phyloP scores from a whole-genome alignment of 345 rosid species.

The Bruguiera parviflora region DNA sequence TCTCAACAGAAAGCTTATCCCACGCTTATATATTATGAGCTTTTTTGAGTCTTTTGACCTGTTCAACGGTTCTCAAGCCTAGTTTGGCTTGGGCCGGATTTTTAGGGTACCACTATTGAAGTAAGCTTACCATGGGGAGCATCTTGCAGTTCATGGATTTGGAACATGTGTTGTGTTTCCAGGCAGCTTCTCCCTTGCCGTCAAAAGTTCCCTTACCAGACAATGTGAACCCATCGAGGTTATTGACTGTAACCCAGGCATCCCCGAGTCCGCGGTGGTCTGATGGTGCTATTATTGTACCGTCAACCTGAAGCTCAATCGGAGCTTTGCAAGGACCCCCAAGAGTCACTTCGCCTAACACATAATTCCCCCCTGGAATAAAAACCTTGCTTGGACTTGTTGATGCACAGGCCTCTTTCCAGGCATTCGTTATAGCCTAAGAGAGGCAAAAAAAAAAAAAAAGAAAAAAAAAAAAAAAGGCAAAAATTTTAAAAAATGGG shows the following conservation, averaged over 20 bases:
- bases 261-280: conserved; percentile 26
- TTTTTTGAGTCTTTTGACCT: too few relatives aligned
- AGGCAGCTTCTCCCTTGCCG: conserved; percentile 52
- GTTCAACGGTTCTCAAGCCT: too few relatives aligned
- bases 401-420: conserved; percentile 48
- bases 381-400: conserved; percentile 26
- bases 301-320: conserved; percentile 27
- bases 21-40: too few relatives aligned
- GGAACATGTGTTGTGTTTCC: conserved; percentile 35
- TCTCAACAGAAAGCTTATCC: too few relatives aligned
- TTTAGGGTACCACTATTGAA: too few relatives aligned
- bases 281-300: conserved; percentile 39
- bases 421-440: conserved; percentile 41
- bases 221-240: conserved; percentile 35
- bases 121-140: conserved; percentile 42
- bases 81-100: too few relatives aligned
- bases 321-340: conserved; percentile 47
- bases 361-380: conserved; percentile 43
- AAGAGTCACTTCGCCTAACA: conserved; percentile 22
- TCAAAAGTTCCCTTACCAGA: conserved; percentile 59
- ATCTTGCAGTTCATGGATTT: conserved; percentile 25
- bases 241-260: conserved; percentile 44
- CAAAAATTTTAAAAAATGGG: background rate
- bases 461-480: background rate
- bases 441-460: background rate